Conservation (phyloP, 805 yeast genomes). For the Maudiozyma bulderi region DNA sequence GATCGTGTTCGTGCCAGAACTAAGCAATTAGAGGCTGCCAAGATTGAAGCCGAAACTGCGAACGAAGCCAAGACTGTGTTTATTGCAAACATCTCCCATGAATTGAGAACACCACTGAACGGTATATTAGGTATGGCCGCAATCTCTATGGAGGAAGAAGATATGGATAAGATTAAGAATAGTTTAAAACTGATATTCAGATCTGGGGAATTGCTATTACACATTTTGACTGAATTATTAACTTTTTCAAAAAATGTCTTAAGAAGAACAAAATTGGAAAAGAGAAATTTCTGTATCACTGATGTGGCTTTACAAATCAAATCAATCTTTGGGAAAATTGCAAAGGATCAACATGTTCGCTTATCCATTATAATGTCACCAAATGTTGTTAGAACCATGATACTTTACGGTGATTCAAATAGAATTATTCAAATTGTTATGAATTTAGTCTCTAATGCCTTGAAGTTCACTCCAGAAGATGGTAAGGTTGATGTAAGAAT, state of each 20-base stretch:
- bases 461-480: slow-evolving; percentile 86
- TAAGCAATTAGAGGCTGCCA: slow-evolving; percentile 78
- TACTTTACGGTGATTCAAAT: slow-evolving; percentile 79
- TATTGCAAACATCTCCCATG: slow-evolving; percentile 88
- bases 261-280: slow-evolving; percentile 73
- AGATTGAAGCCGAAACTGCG: slow-evolving; percentile 84
- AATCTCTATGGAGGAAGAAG: slow-evolving; percentile 81
- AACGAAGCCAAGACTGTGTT: slow-evolving; percentile 94
- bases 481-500: slow-evolving; percentile 66
- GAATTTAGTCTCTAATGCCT: slow-evolving; percentile 83
- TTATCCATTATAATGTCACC: slow-evolving; percentile 58
- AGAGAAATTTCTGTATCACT: slow-evolving; percentile 63
- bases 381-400: slow-evolving; percentile 46
- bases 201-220: slow-evolving; percentile 83
- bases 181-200: slow-evolving; percentile 76
- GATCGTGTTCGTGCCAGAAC: slow-evolving; percentile 83
- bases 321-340: slow-evolving; percentile 75
- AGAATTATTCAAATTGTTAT: slow-evolving; percentile 85
- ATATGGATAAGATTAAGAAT: slow-evolving; percentile 55
- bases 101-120: slow-evolving; percentile 87
- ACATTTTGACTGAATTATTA: slow-evolving; percentile 79
- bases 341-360: slow-evolving; percentile 65
- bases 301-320: slow-evolving; percentile 80
- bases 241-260: slow-evolving; percentile 86
- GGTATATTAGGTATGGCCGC: slow-evolving; percentile 96